Conservation (phyloP, 345 rosid genomes). For the Arabidopsis arenosa region DNA sequence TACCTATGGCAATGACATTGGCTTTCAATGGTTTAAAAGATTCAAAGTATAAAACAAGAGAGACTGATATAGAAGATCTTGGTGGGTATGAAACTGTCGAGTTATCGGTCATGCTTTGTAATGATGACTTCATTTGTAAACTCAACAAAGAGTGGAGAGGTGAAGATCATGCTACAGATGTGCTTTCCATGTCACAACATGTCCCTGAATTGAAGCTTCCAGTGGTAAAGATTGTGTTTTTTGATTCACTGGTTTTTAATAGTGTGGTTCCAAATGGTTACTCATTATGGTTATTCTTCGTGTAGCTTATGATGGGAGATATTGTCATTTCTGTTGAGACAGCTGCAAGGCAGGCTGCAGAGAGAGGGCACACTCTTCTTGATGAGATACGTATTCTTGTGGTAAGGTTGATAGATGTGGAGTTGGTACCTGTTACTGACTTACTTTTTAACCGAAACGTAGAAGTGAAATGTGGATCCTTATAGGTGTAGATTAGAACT, state of each 20-base stretch:
- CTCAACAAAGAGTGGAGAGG: slow-evolving; percentile 96
- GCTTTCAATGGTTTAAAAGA: slow-evolving; percentile 72
- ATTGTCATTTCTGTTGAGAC: slow-evolving; percentile 91
- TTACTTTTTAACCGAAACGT: slow-evolving; percentile 19
- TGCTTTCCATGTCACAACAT: slow-evolving; percentile 93
- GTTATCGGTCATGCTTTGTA: slow-evolving; percentile 84
- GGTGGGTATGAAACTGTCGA: slow-evolving; percentile 76
- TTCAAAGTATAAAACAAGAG: slow-evolving; percentile 75
- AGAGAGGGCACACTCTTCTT: slow-evolving; percentile 85
- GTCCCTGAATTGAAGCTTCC: slow-evolving; percentile 80
- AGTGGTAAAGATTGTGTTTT: slow-evolving; percentile 53
- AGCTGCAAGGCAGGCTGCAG: slow-evolving; percentile 91
- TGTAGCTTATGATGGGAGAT: slow-evolving; percentile 97
- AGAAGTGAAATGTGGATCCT: not conserved
- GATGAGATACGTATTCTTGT: slow-evolving; percentile 93
- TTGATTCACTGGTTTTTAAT: not conserved
- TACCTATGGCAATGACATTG: slow-evolving; percentile 80
- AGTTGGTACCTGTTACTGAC: not conserved
- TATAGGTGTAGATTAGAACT: not conserved
- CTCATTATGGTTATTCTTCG: slow-evolving; percentile 23
- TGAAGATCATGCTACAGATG: slow-evolving; percentile 95
- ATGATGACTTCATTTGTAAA: slow-evolving; percentile 78
- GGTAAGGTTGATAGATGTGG: slow-evolving; percentile 53
- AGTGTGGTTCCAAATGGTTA: not conserved
- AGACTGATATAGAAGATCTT: slow-evolving; percentile 62